Base-by-base conservation (phyloP, 202 grass and related monocot genomes). In the Brachypodium distachyon region DNA sequence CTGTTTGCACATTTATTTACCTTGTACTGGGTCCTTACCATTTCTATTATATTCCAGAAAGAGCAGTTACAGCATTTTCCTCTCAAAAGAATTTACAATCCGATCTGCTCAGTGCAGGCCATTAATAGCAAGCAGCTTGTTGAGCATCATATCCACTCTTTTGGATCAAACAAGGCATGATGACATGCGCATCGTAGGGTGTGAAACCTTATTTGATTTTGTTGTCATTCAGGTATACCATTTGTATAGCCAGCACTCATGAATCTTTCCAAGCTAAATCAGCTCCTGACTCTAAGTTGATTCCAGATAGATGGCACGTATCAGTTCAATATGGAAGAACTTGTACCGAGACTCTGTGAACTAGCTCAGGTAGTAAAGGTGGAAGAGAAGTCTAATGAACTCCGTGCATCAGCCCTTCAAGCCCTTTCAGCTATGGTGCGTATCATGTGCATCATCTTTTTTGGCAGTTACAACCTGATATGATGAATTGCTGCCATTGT, bases 361-460 rank as follows among this genome's bases (percentile, higher is more conserved):
- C 80, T 93, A 70, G 77, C 83, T 82, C 83, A 74, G 56, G 69
- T 72, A 72, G 57, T 76, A 27, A 79, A 75, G 52, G 78, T 63
- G 69, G 82, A 82, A 50, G 65, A 84, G 37, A 70, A 68, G 27
- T 66, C 42, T 67, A 84, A 78, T 32, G 34, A 22, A 32, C 57
- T 93, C 25, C 76, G 80, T 50, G 76, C 83, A 61, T 65, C 72
- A 59, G 83, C 74, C 37, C 82, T 93, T 59, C 86, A 81, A 89
- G 83, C 80, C 69, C 77, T 93, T 81, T 77, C 83, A 78, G 85
- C 86, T 23, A 81, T 89, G 90, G 86, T 93, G n/a, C n/a, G 87
- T 31, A 19, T 37, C 7, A 16, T 17, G 28, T 38, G 58, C 58
- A 5, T 11, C 7, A 61, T 61, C 7, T 10, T 5, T 61, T 61